Evolutionary conservation across 805 yeast species (phyloP).

Genomic region (Phaffomyces antillensis): DNA sequence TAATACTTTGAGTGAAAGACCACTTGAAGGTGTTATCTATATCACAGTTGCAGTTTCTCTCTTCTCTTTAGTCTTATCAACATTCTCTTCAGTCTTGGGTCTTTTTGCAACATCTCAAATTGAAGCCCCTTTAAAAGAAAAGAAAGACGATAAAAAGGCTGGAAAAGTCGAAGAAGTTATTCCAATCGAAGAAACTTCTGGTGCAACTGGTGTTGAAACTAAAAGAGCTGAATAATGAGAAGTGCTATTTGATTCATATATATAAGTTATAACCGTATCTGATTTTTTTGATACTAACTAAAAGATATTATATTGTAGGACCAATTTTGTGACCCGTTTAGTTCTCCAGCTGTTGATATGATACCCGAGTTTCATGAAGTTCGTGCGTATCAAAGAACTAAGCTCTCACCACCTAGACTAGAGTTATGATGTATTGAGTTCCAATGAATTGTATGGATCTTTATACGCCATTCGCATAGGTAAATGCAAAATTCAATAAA

Average conservation of each 20-base stretch:
- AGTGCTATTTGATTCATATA: neutral
- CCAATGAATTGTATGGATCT: too few species aligned
- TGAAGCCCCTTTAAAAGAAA: neutral
- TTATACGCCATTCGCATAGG: too few species aligned
- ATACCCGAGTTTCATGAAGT: too few species aligned
- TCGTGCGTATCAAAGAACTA: too few species aligned
- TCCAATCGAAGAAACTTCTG: constrained; percentile 3
- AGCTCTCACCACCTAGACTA: too few species aligned
- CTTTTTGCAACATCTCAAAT: constrained; percentile 2
- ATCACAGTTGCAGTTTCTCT: constrained; percentile 33
- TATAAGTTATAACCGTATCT: too few species aligned
- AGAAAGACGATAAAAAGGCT: neutral
- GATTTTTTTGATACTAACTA: too few species aligned
- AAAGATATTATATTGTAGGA: too few species aligned
- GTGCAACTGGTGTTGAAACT: constrained; percentile 9
- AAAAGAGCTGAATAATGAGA: neutral
- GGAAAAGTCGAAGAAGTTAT: constrained; percentile 6
- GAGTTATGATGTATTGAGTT: too few species aligned
- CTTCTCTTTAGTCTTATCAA: constrained; percentile 37
- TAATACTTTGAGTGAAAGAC: constrained; percentile 35
- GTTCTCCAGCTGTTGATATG: too few species aligned
- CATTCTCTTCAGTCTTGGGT: constrained; percentile 29
- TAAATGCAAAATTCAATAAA: too few species aligned
- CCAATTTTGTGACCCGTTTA: too few species aligned
- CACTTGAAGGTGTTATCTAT: constrained; percentile 44